phyloP scores from a whole-genome alignment of 129 eudicot genomes.

The Flaveria bidentis region DNA sequence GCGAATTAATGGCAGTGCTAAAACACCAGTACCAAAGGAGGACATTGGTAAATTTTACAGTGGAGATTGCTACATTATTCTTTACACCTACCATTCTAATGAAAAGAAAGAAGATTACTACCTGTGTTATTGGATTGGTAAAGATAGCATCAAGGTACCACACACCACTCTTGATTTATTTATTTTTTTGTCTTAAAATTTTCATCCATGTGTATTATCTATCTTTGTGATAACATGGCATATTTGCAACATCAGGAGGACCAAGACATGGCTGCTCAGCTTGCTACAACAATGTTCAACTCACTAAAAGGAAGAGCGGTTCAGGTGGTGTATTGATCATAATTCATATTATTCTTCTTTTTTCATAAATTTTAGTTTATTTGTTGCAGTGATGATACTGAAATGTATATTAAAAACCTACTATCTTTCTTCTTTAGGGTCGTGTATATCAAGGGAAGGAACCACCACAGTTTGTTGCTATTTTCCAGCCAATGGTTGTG shows the following conservation, averaged over 20 bases:
- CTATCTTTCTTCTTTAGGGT: constrained; percentile 46
- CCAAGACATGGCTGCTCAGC: constrained; percentile 63
- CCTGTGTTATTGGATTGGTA: constrained; percentile 91
- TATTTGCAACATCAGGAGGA: constrained; percentile 62
- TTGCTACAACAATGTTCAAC: constrained; percentile 86
- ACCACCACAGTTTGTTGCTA: constrained; percentile 84
- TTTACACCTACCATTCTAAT: constrained; percentile 85
- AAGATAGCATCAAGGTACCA: constrained; percentile 90
- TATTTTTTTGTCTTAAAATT: neutral
- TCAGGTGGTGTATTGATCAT: constrained; percentile 46
- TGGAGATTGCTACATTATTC: constrained; percentile 97
- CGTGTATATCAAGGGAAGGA: constrained; percentile 76
- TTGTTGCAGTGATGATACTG: constrained; percentile 10
- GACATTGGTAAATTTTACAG: constrained; percentile 93
- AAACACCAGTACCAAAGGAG: constrained; percentile 78
- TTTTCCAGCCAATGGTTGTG: constrained; percentile 84
- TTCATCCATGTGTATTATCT: constrained; percentile 15
- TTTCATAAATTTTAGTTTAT: neutral
- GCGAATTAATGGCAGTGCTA: constrained; percentile 86
- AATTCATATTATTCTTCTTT: neutral
- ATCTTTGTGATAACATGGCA: constrained; percentile 6
- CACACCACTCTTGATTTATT: neutral
- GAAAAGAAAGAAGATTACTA: constrained; percentile 94
- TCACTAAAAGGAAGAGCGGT: constrained; percentile 90
- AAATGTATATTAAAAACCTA: neutral